Conservation (phyloP, 1,139 yeast genomes). For the Sugiyamaella pinicola region DNA sequence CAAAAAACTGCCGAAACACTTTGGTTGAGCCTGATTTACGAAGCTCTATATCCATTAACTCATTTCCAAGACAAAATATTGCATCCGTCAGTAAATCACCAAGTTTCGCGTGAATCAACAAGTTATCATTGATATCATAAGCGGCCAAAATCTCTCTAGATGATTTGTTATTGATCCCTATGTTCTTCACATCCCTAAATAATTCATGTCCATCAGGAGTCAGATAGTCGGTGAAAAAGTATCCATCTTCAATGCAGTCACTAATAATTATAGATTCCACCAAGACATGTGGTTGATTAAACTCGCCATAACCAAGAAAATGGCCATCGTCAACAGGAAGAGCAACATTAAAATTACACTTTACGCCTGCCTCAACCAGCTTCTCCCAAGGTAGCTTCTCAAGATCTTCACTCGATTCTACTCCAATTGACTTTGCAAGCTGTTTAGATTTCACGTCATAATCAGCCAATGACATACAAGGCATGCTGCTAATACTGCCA, state of each 20-base stretch:
- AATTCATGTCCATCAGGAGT: slow-evolving; percentile 4
- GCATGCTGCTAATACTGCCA: slow-evolving; percentile 28
- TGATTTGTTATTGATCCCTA: slow-evolving; percentile 18
- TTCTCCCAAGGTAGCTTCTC: slow-evolving; percentile 25
- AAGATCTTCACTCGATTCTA: slow-evolving; percentile 23
- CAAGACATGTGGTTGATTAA: slow-evolving; percentile 13
- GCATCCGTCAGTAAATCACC: slow-evolving; percentile 28
- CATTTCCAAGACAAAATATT: slow-evolving; percentile 28
- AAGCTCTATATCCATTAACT: slow-evolving; percentile 22
- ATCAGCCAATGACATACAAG: slow-evolving; percentile 22
- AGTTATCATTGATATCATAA: slow-evolving; percentile 19
- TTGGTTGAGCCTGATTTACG: slow-evolving; percentile 19
- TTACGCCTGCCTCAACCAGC: slow-evolving; percentile 29
- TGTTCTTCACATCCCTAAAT: slow-evolving; percentile 7
- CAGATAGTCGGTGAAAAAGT: slow-evolving; percentile 31
- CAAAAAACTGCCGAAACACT: slow-evolving; percentile 37
- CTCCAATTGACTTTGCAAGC: slow-evolving; percentile 22
- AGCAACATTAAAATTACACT: slow-evolving; percentile 27
- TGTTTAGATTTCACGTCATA: slow-evolving; percentile 22
- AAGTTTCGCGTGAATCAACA: slow-evolving; percentile 6
- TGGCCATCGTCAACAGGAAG: slow-evolving; percentile 32
- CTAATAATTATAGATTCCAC: slow-evolving; percentile 28
- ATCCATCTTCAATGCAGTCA: slow-evolving; percentile 35
- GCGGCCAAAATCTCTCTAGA: slow-evolving; percentile 11
- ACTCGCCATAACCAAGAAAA: slow-evolving; percentile 26